Percentiles rank a stretch among this genome's conserved stretches.
These are phyloP conservation scores for Beauveria asiatica DNA, from an alignment of 2,329 filamentous ascomycete species.

Conservation along the genomic window DNA sequence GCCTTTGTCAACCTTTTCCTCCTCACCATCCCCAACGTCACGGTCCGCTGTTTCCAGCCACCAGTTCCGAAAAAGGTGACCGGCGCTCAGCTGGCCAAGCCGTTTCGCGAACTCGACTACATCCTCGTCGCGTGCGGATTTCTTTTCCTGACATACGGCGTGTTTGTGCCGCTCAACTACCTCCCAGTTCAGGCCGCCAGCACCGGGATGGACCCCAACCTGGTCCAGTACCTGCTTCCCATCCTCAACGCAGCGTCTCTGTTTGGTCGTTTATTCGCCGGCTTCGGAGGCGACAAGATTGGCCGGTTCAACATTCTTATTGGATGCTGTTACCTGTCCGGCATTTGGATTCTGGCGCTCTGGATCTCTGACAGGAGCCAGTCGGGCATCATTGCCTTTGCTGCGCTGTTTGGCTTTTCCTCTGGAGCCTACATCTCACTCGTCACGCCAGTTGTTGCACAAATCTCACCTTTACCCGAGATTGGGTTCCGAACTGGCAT, in stretches of 20 bases:
- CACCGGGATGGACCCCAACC: constrained; percentile 13
- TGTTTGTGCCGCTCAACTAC: constrained; percentile 26
- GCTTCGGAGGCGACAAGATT: constrained; percentile 17
- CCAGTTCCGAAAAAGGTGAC: constrained; percentile 18
- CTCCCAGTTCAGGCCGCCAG: constrained; percentile 17
- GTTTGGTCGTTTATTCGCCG: constrained; percentile 18
- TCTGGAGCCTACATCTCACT: constrained; percentile 27
- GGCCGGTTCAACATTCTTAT: constrained; percentile 27
- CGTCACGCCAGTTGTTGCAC: constrained; percentile 25
- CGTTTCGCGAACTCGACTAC: constrained; percentile 21
- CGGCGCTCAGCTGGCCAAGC: constrained; percentile 21
- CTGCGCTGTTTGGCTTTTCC: constrained; percentile 26
- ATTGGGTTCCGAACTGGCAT: constrained; percentile 37
- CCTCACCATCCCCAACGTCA: constrained; percentile 24
- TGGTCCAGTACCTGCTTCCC: constrained; percentile 17
- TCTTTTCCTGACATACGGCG: constrained; percentile 24
- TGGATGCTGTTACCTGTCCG: constrained; percentile 32
- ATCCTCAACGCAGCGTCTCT: constrained; percentile 20
- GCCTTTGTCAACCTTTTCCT: constrained; percentile 29
- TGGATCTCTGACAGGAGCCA: constrained; percentile 25
- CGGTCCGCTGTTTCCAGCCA: constrained; percentile 17
- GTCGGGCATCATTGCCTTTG: constrained; percentile 21
- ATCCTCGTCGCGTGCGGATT: constrained; percentile 20
- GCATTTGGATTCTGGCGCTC: constrained; percentile 25
- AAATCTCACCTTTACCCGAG: constrained; percentile 46